Conservation (phyloP, 768 basidiomycete genomes). For the Candolleomyces aberdarensis region DNA sequence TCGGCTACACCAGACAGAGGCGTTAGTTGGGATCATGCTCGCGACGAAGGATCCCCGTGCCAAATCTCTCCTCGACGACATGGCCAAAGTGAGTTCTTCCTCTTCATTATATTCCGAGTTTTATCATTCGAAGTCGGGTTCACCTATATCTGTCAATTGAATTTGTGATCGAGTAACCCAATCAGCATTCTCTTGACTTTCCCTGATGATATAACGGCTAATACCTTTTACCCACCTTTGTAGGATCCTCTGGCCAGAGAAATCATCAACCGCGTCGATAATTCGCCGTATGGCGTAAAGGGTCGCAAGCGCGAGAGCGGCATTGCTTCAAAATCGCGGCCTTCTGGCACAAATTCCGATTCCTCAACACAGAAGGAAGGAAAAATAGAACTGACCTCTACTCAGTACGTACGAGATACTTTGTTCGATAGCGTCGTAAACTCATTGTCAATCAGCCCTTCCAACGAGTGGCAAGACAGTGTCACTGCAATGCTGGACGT, state of each 20-base stretch:
- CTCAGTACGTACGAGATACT: slow-evolving; percentile 51
- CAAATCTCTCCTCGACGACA: slow-evolving; percentile 44
- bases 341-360: slow-evolving; percentile 20
- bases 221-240: slow-evolving; percentile 13
- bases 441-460: slow-evolving; percentile 49
- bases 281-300: slow-evolving; percentile 73
- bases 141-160: slow-evolving; percentile 2
- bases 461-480: slow-evolving; percentile 81
- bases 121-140: slow-evolving; percentile 1
- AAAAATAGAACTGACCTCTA: slow-evolving; percentile 45
- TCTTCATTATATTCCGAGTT: not conserved
- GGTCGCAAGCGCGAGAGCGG: slow-evolving; percentile 53
- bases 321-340: slow-evolving; percentile 8
- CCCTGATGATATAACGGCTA: not conserved
- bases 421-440: not conserved
- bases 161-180: not conserved
- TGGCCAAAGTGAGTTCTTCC: slow-evolving; percentile 42
- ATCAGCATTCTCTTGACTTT: not conserved
- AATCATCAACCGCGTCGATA: slow-evolving; percentile 79
- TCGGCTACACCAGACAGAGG: slow-evolving; percentile 87
- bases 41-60: slow-evolving; percentile 43
- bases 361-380: slow-evolving; percentile 17
- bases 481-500: slow-evolving; percentile 44
- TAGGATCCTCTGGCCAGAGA: slow-evolving; percentile 79
- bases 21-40: slow-evolving; percentile 79